Conservation (phyloP, 2,329 filamentous ascomycete genomes). For the Cercospora sesami region DNA sequence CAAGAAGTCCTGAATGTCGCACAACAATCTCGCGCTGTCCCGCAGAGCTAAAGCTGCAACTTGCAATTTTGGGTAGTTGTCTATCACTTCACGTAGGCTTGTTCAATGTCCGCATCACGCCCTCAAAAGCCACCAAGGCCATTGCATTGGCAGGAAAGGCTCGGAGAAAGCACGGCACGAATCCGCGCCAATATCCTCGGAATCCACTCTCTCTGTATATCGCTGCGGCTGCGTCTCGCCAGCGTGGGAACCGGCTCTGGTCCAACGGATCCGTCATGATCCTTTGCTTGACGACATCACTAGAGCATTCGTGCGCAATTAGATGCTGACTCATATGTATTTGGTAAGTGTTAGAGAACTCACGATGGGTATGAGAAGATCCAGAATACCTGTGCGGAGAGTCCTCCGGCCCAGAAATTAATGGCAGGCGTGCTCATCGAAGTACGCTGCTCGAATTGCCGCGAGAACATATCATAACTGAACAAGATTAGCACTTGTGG, state of each 20-base stretch:
- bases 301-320: background rate
- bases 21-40: background rate
- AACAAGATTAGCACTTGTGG: background rate
- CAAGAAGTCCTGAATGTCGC: background rate
- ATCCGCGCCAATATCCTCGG: constrained; percentile 86
- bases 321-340: background rate
- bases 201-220: constrained; percentile 75
- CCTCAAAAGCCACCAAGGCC: constrained; percentile 90
- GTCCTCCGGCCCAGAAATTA: constrained; percentile 96
- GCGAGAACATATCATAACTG: constrained; percentile 76
- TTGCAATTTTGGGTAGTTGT: background rate
- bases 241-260: constrained; percentile 68
- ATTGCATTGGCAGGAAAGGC: constrained; percentile 96
- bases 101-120: constrained; percentile 53
- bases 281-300: constrained; percentile 72
- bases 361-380: constrained; percentile 43
- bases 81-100: background rate
- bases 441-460: constrained; percentile 66
- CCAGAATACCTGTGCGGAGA: constrained; percentile 95
- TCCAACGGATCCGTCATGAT: constrained; percentile 95
- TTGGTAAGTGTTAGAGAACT: background rate
- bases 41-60: background rate
- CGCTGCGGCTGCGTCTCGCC: constrained; percentile 75
- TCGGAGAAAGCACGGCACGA: constrained; percentile 86
- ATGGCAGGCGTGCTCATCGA: constrained; percentile 72